These are phyloP conservation scores for Dioscorea cayenensis DNA, from an alignment of 116 monocot genomes.

Conservation along the genomic window DNA sequence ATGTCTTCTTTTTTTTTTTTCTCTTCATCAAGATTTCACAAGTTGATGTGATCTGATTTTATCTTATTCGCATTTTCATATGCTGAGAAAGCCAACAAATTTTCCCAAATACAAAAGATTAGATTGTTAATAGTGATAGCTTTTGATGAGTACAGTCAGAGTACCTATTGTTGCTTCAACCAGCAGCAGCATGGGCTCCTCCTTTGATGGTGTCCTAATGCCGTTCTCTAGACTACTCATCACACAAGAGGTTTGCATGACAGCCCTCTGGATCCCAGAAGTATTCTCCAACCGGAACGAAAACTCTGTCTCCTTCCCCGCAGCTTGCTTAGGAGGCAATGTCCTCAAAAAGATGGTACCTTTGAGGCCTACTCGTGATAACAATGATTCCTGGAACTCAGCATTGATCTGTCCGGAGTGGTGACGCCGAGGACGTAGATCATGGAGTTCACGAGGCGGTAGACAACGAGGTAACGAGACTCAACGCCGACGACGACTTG, in stretches of 20 bases:
- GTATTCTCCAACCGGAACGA: slow-evolving; percentile 68
- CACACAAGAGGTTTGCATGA: slow-evolving; percentile 49
- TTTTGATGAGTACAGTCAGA: too few relatives aligned
- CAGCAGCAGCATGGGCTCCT: slow-evolving; percentile 69
- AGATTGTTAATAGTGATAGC: too few relatives aligned
- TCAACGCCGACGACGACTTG: slow-evolving; percentile 92
- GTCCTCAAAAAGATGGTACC: slow-evolving; percentile 78
- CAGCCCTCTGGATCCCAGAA: slow-evolving; percentile 76
- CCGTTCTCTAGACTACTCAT: slow-evolving; percentile 75
- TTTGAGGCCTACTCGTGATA: slow-evolving; percentile 67
- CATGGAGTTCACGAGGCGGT: slow-evolving; percentile 93
- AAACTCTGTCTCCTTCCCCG: slow-evolving; percentile 83
- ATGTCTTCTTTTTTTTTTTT: too few relatives aligned
- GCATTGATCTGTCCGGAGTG: slow-evolving; percentile 77
- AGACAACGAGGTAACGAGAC: slow-evolving; percentile 82
- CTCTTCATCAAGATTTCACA: too few relatives aligned
- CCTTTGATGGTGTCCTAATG: slow-evolving; percentile 51
- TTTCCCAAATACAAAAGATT: too few relatives aligned
- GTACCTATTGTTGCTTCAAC: too few relatives aligned
- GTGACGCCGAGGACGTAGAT: slow-evolving; percentile 97
- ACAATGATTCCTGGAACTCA: slow-evolving; percentile 83
- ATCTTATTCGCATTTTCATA: too few relatives aligned
- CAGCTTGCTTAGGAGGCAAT: slow-evolving; percentile 56
- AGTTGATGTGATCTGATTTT: too few relatives aligned
- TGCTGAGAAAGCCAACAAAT: too few relatives aligned